Evolutionary conservation across 495 filamentous ascomycete species (phyloP).

Genomic region (Mytilinidion resinicola): DNA sequence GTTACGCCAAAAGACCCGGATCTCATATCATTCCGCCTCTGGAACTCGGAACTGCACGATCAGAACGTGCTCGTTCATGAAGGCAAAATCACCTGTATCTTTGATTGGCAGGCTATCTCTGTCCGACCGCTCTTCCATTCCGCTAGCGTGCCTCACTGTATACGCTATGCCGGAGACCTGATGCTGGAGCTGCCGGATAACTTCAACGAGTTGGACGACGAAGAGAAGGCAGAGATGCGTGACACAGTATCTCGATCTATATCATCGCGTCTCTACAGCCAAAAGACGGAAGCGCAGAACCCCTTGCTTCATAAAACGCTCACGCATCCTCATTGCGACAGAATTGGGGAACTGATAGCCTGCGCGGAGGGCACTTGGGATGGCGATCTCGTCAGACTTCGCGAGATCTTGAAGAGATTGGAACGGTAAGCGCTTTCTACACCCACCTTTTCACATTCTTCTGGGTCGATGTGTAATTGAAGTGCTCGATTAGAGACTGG

Average conservation of each 20-base stretch:
- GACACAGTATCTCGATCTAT: conserved; percentile 14
- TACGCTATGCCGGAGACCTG: conserved; percentile 10
- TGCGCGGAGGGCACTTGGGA: no score
- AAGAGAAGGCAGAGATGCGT: conserved; percentile 9
- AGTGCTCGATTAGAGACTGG: conserved; percentile 7
- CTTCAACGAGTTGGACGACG: conserved; percentile 16
- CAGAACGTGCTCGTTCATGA: conserved; percentile 34
- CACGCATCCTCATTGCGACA: conserved; percentile 4
- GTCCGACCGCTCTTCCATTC: conserved; percentile 6
- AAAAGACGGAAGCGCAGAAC: conserved; percentile 7
- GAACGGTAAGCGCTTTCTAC: conserved; percentile 13
- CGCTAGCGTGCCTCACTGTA: conserved; percentile 10
- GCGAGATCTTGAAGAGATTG: conserved; percentile 15
- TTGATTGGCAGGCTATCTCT: conserved; percentile 22
- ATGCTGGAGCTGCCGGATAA: conserved; percentile 17
- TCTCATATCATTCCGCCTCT: conserved; percentile 22
- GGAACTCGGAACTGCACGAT: conserved; percentile 38
- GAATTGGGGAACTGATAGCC: no score
- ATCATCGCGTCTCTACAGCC: conserved; percentile 7
- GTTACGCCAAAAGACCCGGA: conserved; percentile 13
- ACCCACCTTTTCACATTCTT: not conserved
- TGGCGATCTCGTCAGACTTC: no score
- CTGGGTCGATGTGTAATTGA: not conserved
- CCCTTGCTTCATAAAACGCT: conserved; percentile 16
- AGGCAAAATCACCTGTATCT: conserved; percentile 14